phyloP scores from a whole-genome alignment of 2,329 filamentous ascomycete species.

The Paracoccidioides lutzii region DNA sequence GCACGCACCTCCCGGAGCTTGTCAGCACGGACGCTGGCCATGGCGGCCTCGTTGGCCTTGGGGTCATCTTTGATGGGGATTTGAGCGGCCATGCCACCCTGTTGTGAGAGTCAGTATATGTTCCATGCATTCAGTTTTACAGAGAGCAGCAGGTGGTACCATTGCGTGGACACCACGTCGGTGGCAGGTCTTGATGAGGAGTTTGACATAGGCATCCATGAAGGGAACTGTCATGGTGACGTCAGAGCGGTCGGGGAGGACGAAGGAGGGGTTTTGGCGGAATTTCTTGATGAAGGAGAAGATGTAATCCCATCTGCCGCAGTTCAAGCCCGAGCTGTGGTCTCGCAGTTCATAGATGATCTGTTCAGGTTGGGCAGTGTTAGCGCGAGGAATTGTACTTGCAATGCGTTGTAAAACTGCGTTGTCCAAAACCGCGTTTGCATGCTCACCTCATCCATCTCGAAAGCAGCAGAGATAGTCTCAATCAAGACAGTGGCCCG shows the following conservation, averaged over 20 bases:
- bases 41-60: constrained; percentile 81
- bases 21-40: constrained; percentile 84
- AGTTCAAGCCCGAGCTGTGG: constrained; percentile 93
- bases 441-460: constrained; percentile 76
- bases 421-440: neutral
- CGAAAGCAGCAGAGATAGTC: constrained; percentile 93
- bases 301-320: constrained; percentile 98
- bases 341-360: constrained; percentile 99
- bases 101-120: neutral
- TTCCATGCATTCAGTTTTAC: neutral
- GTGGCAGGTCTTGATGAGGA: constrained; percentile 97
- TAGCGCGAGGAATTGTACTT: neutral
- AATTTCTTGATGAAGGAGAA: constrained; percentile 99
- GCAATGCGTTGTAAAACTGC: neutral
- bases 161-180: constrained; percentile 94
- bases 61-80: constrained; percentile 96
- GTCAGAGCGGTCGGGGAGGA: constrained; percentile 77
- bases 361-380: constrained; percentile 20
- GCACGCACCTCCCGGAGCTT: constrained; percentile 93
- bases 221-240: constrained; percentile 98
- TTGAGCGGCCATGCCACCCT: constrained; percentile 90
- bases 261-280: constrained; percentile 84
- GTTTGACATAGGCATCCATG: constrained; percentile 94
- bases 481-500: constrained; percentile 92
- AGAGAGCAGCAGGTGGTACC: constrained; percentile 30